Evolutionary conservation across 177 flowering plant genomes (phyloP), one percentile per base, ranked within the genome.

Genomic region (Tripterygium wilfordii): DNA sequence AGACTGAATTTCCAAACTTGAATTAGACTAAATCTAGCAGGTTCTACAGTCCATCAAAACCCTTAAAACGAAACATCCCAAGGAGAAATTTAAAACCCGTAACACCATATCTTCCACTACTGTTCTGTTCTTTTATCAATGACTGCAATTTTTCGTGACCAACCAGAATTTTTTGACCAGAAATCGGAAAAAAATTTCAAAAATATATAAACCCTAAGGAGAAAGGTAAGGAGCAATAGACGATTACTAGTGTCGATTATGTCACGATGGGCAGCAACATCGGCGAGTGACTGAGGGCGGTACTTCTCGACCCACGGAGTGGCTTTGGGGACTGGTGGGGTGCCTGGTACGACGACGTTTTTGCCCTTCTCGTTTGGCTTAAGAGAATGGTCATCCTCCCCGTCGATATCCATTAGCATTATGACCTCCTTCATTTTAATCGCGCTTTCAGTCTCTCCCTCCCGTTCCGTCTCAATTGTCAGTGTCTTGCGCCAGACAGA

Each of bases 231-330:
- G 45, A 36, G 28, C 28, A 50, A 49, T n/a, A n/a, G n/a, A 36
- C 36, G 4, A 33, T 8, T 66, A 92, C 98, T 80, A 28, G 99
- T 90, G 36, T 89, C 92, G 27, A 94, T 68, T 40, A 94, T 89
- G 75, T 94, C 97, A 20, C 97, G 88, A 44, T 94, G 97, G 22
- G 97, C 97, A 19, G 99, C 97, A 41, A 94, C 99, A 53, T 94
- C 99, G 36, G 90, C 83, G 31, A 94, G 92, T 38, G 97, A 83
- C 48, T 80, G 89, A n/a, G 99, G 99, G 13, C 97, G 89, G 75
- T 75, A 90, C 66, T 94, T 94, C 69, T 89, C 99, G 25, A 92
- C 99, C 97, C 97, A 92, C 1, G 96, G 99, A 2, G 74, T 76
- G 38, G 85, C 76, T 54, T 68, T 77, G 44, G 49, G 22, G 39